Conservation (phyloP, 139 green algal species). For the Closterium sp. region DNA sequence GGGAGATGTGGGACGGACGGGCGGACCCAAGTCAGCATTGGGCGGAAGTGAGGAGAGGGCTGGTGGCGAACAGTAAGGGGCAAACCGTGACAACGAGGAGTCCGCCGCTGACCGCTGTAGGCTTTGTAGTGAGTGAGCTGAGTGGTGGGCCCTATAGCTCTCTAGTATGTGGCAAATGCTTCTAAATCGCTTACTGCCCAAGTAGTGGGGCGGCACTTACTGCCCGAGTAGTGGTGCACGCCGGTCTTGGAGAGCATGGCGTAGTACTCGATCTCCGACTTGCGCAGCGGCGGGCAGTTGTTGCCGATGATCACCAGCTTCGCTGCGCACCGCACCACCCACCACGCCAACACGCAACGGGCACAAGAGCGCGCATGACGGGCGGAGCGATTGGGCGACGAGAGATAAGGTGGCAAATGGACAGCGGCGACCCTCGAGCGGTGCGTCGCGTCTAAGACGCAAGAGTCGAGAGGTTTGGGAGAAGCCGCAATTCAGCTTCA, state of each 20-base stretch:
- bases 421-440: too few relatives aligned
- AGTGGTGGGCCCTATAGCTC: too few relatives aligned
- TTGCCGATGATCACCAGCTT: slow-evolving; percentile 98
- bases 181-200: neutral
- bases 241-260: slow-evolving; percentile 98
- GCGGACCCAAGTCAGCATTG: too few relatives aligned
- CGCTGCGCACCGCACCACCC: slow-evolving; percentile 43
- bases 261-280: slow-evolving; percentile 99
- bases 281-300: slow-evolving; percentile 93
- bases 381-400: neutral
- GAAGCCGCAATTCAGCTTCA: too few relatives aligned
- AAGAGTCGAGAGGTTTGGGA: too few relatives aligned
- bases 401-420: too few relatives aligned
- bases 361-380: neutral
- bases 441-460: too few relatives aligned
- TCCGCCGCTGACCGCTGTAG: too few relatives aligned
- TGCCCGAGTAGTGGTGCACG: slow-evolving; percentile 97
- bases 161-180: too few relatives aligned
- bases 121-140: too few relatives aligned
- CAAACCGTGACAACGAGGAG: too few relatives aligned
- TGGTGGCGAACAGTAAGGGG: too few relatives aligned
- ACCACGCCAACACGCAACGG: neutral
- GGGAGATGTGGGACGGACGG: neutral
- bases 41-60: neutral
- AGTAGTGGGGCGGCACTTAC: slow-evolving; percentile 45